Conservation (phyloP, 164 flowering plant species). For the Umbilicus rupestris region DNA sequence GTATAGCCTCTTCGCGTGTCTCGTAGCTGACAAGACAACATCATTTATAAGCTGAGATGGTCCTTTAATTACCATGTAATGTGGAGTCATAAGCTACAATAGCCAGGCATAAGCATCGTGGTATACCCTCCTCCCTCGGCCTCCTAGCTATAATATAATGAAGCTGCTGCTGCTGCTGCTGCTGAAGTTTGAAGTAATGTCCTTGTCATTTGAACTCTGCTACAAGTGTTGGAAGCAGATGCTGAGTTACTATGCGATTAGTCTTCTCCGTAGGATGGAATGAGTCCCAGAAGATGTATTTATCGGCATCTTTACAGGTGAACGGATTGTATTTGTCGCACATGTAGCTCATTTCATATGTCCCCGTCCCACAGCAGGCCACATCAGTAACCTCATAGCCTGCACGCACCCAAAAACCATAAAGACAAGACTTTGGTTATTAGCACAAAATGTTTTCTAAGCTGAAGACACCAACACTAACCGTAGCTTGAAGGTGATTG, state of each 20-base stretch:
- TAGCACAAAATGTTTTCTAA: background rate
- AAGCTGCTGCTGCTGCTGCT: no score
- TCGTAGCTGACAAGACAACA: no score
- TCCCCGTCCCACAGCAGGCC: constrained; percentile 59
- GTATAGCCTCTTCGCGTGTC: no score
- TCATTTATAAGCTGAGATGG: no score
- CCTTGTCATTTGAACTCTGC: constrained; percentile 5
- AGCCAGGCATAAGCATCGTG: background rate
- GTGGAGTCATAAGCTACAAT: no score
- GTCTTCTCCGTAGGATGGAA: constrained; percentile 57
- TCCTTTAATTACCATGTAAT: no score
- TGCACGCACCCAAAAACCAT: constrained; percentile 16
- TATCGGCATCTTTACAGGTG: constrained; percentile 41
- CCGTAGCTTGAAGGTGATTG: constrained; percentile 23
- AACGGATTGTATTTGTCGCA: constrained; percentile 25
- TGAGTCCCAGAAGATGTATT: constrained; percentile 53
- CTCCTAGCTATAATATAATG: no score
- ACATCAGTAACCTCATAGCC: constrained; percentile 29
- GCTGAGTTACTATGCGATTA: constrained; percentile 28
- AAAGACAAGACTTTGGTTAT: background rate
- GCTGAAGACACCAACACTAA: constrained; percentile 10
- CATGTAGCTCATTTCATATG: constrained; percentile 49
- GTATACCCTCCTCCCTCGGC: no score
- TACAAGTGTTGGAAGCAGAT: constrained; percentile 8
- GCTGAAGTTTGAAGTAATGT: background rate